A percentile compares a stretch with the other conserved stretches of the same genome.
Evolutionary conservation across 2,329 filamentous ascomycete species (phyloP).

Genomic region (Zopfia rhizophila): DNA sequence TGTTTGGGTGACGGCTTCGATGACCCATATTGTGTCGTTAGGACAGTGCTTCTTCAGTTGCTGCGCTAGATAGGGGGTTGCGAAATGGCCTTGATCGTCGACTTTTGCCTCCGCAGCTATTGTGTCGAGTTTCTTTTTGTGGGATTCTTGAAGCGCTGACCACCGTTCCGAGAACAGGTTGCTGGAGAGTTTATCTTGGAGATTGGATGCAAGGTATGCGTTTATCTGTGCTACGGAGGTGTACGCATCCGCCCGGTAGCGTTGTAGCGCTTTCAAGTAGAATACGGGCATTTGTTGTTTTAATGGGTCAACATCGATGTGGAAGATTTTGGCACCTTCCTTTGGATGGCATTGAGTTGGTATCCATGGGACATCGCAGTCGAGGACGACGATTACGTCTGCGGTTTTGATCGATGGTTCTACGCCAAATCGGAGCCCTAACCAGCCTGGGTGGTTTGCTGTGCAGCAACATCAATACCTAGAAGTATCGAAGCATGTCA

Average conservation of each 20-base stretch:
- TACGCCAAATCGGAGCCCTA: slow-evolving; percentile 75
- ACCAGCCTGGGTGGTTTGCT: slow-evolving; percentile 65
- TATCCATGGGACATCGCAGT: slow-evolving; percentile 95
- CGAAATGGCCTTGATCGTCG: slow-evolving; percentile 70
- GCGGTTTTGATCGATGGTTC: slow-evolving; percentile 79
- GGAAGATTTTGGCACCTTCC: slow-evolving; percentile 67
- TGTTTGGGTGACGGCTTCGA: slow-evolving; percentile 82
- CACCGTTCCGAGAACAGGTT: slow-evolving; percentile 60
- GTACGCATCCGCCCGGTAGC: slow-evolving; percentile 63
- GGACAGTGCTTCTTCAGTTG: slow-evolving; percentile 68
- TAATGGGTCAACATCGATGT: slow-evolving; percentile 73
- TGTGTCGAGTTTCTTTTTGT: slow-evolving; percentile 67
- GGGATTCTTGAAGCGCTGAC: slow-evolving; percentile 65
- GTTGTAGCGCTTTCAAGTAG: slow-evolving; percentile 64
- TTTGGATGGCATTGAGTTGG: slow-evolving; percentile 75
- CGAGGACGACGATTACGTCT: slow-evolving; percentile 84
- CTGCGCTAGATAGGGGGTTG: slow-evolving; percentile 66
- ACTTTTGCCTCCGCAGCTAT: slow-evolving; percentile 70
- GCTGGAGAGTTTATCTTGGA: slow-evolving; percentile 51
- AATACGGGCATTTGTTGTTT: slow-evolving; percentile 71
- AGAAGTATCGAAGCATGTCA: background rate
- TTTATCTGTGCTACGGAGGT: slow-evolving; percentile 76
- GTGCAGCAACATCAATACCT: slow-evolving; percentile 2
- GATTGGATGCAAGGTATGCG: slow-evolving; percentile 63
- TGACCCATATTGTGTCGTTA: slow-evolving; percentile 75